A percentile compares a stretch with the other conserved stretches of the same genome.
Evolutionary conservation across 2,329 filamentous ascomycete species (phyloP).

Genomic region (Aspergillus pseudoterreus): DNA sequence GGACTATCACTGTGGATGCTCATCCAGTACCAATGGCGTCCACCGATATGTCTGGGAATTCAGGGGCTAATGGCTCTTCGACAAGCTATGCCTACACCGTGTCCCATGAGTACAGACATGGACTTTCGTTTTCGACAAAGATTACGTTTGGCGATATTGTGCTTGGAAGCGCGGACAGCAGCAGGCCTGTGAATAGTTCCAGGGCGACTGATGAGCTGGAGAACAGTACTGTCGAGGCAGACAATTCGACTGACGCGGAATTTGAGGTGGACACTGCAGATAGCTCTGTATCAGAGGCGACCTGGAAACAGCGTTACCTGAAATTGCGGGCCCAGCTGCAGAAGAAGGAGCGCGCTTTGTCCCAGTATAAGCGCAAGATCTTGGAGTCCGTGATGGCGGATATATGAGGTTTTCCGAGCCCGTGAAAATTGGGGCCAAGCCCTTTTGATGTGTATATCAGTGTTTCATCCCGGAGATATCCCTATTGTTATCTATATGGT

Average conservation of each 20-base stretch:
- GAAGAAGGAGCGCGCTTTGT: constrained; percentile 35
- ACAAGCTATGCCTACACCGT: constrained; percentile 19
- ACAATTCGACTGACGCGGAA: constrained; percentile 25
- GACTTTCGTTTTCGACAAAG: constrained; percentile 23
- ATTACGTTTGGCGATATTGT: constrained; percentile 20
- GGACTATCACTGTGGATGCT: constrained; percentile 25
- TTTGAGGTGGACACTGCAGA: constrained; percentile 24
- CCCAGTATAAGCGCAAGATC: constrained; percentile 40
- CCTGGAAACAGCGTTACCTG: constrained; percentile 40
- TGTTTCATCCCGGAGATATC: neutral
- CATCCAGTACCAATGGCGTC: constrained; percentile 7
- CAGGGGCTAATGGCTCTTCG: constrained; percentile 9
- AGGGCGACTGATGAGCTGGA: constrained; percentile 10
- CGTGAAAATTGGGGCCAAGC: neutral
- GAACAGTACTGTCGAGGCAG: constrained; percentile 14
- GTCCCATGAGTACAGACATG: constrained; percentile 24
- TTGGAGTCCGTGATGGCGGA: constrained; percentile 43
- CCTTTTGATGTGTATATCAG: neutral
- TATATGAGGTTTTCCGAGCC: constrained; percentile 19
- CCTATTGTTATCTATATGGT: neutral
- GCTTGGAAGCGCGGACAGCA: constrained; percentile 4
- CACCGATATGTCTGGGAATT: neutral
- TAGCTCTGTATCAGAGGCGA: constrained; percentile 21
- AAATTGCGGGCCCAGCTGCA: constrained; percentile 36
- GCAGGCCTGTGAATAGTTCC: constrained; percentile 7